phyloP scores from a whole-genome alignment of 2,329 filamentous ascomycete genomes.

The Biscogniauxia mediterranea region DNA sequence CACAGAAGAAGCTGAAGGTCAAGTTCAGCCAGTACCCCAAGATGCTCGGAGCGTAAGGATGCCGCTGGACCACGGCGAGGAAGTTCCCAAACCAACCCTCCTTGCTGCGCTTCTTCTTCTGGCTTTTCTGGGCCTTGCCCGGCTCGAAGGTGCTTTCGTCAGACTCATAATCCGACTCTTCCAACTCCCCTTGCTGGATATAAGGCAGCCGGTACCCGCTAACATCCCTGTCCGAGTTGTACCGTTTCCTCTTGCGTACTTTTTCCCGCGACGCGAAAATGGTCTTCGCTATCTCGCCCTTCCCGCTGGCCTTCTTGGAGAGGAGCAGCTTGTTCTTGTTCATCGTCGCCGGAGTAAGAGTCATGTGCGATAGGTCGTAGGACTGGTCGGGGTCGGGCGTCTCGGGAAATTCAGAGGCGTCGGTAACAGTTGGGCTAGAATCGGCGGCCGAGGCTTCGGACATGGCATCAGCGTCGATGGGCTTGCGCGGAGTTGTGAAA shows the following conservation, averaged over 20 bases:
- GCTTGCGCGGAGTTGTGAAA: slow-evolving; percentile 62
- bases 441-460: slow-evolving; percentile 59
- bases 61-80: slow-evolving; percentile 52
- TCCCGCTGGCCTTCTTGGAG: slow-evolving; percentile 51
- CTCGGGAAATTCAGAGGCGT: slow-evolving; percentile 53
- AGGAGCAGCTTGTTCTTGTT: slow-evolving; percentile 42
- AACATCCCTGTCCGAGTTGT: slow-evolving; percentile 51
- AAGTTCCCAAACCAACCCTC: slow-evolving; percentile 43
- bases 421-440: slow-evolving; percentile 58
- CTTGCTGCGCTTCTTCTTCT: slow-evolving; percentile 27
- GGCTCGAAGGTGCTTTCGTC: slow-evolving; percentile 41
- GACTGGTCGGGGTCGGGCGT: slow-evolving; percentile 51
- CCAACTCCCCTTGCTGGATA: slow-evolving; percentile 40
- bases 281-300: slow-evolving; percentile 59
- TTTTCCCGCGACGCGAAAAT: slow-evolving; percentile 40
- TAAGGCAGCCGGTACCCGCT: slow-evolving; percentile 45
- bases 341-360: slow-evolving; percentile 48
- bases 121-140: slow-evolving; percentile 16
- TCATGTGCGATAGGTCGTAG: slow-evolving; percentile 41
- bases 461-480: slow-evolving; percentile 50
- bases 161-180: slow-evolving; percentile 50
- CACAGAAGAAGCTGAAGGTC: slow-evolving; percentile 57
- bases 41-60: slow-evolving; percentile 59
- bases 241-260: slow-evolving; percentile 54
- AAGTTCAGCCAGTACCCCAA: slow-evolving; percentile 59